phyloP scores from a whole-genome alignment of 1,284 basidiomycete species.

The Peniophora sp. region DNA sequence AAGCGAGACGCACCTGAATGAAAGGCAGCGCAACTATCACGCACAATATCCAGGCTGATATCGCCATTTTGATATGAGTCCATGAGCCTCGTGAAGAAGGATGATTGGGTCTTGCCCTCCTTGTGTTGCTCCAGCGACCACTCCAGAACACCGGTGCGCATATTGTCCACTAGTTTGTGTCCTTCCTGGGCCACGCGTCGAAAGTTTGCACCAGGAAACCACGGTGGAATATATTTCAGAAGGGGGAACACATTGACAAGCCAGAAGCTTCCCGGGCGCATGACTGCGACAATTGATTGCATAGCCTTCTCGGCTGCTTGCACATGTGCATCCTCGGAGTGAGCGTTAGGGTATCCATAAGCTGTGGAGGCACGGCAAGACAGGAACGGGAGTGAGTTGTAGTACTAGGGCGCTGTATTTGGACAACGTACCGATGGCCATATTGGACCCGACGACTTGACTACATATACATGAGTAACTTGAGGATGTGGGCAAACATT shows the following conservation, averaged over 20 bases:
- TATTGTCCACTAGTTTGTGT: neutral
- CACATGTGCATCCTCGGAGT: neutral
- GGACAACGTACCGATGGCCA: no score
- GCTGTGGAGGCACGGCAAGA: neutral
- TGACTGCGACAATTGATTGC: neutral
- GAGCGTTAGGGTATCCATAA: neutral
- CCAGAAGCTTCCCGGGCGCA: neutral
- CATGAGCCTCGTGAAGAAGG: neutral
- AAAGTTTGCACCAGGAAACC: slow-evolving; percentile 14
- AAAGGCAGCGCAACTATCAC: no score
- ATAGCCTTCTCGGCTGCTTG: neutral
- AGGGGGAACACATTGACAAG: neutral
- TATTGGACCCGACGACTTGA: no score
- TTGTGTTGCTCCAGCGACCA: neutral
- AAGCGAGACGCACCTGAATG: no score
- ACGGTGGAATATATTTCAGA: slow-evolving; percentile 12
- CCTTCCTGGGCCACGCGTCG: neutral
- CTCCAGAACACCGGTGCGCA: neutral
- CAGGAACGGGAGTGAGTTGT: neutral
- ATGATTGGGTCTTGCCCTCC: neutral
- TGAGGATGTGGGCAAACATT: no score
- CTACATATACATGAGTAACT: no score
- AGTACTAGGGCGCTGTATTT: no score
- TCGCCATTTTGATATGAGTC: neutral
- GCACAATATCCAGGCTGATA: neutral